phyloP scores from a whole-genome alignment of 2,329 filamentous ascomycete species.

The Decorospora gaudefroyi region DNA sequence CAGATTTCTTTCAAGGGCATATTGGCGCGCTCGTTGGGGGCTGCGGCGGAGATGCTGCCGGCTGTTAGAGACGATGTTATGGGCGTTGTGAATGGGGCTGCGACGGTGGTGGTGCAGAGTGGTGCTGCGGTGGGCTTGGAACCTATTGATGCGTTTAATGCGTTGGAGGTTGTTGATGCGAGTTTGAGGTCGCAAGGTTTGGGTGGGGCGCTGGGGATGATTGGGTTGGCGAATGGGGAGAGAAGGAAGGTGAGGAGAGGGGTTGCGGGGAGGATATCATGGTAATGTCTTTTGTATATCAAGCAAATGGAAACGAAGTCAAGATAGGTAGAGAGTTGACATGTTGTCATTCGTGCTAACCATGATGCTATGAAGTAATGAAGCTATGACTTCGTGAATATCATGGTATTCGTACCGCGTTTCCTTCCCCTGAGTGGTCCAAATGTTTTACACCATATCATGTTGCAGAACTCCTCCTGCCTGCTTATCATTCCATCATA shows the following conservation, averaged over 20 bases:
- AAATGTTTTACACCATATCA: no score
- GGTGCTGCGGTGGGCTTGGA: conserved; percentile 9
- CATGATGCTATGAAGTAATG: no score
- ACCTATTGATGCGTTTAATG: conserved; percentile 22
- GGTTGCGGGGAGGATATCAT: conserved; percentile 18
- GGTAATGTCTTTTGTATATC: no score
- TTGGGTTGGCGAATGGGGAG: conserved; percentile 13
- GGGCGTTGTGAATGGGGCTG: conserved; percentile 18
- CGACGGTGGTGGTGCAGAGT: conserved; percentile 14
- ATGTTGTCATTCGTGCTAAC: no score
- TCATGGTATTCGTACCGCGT: no score
- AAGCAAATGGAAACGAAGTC: no score
- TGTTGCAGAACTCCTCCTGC: no score
- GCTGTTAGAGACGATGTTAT: conserved; percentile 20
- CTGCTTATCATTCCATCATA: no score
- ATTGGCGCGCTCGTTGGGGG: conserved; percentile 37
- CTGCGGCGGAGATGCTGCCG: conserved; percentile 28
- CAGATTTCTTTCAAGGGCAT: conserved; percentile 68
- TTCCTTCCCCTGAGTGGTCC: no score
- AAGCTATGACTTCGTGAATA: no score
- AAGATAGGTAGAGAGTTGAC: no score
- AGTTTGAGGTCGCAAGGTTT: conserved; percentile 23
- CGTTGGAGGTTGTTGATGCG: conserved; percentile 26
- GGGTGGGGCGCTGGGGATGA: conserved; percentile 20
- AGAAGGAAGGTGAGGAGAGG: conserved; percentile 9